Percentiles rank a stretch among this genome's conserved stretches.
These are phyloP conservation scores for Tinospora cordifolia DNA, from an alignment of 164 flowering plant species.

Conservation along the genomic window DNA sequence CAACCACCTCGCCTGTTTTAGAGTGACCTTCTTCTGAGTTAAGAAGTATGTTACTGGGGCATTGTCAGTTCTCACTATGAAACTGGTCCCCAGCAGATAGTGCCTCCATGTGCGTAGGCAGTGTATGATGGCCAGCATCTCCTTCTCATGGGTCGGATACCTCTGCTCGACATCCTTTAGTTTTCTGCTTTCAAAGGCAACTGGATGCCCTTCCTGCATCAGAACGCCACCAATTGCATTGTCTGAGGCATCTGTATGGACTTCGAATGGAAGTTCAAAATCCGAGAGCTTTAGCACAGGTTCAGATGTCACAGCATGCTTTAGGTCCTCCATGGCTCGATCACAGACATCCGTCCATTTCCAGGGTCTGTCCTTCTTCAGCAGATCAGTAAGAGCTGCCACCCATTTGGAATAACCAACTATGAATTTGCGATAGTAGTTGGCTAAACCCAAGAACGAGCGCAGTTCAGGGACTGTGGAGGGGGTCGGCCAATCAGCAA, in stretches of 20 bases:
- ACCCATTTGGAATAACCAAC: background rate
- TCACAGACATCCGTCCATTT: background rate
- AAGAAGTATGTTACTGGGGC: no score
- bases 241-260: constrained; percentile 3
- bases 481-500: background rate
- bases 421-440: background rate
- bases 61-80: background rate
- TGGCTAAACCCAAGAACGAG: background rate
- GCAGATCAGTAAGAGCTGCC: background rate
- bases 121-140: constrained; percentile 1
- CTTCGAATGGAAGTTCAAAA: background rate
- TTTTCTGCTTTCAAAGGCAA: no score
- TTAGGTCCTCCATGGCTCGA: background rate
- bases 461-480: no score
- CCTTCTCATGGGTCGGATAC: constrained; percentile 1
- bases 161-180: no score
- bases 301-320: background rate
- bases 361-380: constrained; percentile 1
- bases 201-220: background rate
- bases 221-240: background rate
- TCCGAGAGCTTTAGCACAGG: background rate
- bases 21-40: no score
- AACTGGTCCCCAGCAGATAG: constrained; percentile 2
- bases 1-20: no score
- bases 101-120: background rate